Percentiles rank a stretch among this genome's conserved stretches.
phyloP scores from a whole-genome alignment of 2,329 filamentous ascomycete species.

The Corinectria fuckeliana region DNA sequence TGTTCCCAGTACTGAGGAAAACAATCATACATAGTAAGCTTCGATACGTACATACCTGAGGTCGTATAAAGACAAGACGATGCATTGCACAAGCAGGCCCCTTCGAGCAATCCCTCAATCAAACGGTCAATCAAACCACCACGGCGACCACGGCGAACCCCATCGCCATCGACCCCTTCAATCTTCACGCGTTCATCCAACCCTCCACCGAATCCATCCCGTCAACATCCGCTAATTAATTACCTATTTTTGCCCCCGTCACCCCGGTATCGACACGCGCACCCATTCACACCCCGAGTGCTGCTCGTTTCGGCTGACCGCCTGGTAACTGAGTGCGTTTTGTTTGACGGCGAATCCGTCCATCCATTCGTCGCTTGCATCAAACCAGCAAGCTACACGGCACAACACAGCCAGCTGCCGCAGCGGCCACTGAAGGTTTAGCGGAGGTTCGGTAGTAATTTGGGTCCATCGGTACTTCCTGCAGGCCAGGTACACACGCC shows the following conservation, averaged over 20 bases:
- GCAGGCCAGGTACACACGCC: constrained; percentile 1
- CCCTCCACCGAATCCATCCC: constrained; percentile 26
- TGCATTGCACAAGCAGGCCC: background rate
- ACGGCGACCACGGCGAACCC: constrained; percentile 20
- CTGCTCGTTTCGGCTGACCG: background rate
- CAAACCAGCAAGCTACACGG: background rate
- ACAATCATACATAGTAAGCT: no score
- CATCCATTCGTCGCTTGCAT: background rate
- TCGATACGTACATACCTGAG: no score
- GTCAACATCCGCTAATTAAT: constrained; percentile 32
- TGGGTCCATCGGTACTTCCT: constrained; percentile 25
- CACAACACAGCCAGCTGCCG: constrained; percentile 19
- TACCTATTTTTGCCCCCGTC: constrained; percentile 16
- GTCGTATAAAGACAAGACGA: constrained; percentile 1
- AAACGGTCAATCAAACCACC: constrained; percentile 29
- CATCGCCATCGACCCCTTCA: constrained; percentile 24
- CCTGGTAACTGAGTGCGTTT: constrained; percentile 15
- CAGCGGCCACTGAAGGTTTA: constrained; percentile 31
- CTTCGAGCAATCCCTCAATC: constrained; percentile 15
- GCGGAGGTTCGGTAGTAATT: constrained; percentile 38
- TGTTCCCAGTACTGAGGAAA: background rate
- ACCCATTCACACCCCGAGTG: background rate
- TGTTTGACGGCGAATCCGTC: background rate
- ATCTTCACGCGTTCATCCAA: constrained; percentile 26
- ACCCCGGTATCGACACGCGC: background rate